Base-by-base conservation (phyloP, 139 green algal genomes). In the Coelastrella sp. region DNA sequence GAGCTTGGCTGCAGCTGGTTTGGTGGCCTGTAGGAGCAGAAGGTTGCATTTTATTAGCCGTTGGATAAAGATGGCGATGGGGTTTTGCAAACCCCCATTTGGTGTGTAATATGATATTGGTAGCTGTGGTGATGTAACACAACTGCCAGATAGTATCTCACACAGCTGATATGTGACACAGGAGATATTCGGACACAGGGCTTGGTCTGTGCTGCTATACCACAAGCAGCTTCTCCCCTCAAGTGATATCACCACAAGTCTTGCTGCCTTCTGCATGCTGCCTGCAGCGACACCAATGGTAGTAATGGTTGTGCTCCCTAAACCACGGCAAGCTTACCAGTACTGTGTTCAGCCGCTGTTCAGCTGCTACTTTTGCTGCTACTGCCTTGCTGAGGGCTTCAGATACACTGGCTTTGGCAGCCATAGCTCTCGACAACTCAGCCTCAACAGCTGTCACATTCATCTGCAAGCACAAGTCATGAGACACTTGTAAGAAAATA, bases 1-100 rank as follows among this genome's bases (percentile, higher is more conserved):
- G 66, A 80, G 54, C 54, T 88, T 80, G 54, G 83, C 83, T 56
- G 83, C 83, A 20, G 80, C 66, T 57, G 83, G 83, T 61, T 88
- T 80, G 66, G 83, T 73, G 14, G 66, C 54, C 83, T 88, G 82
- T 60, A 87, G 57, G 61, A 86, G 20, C 7, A n/a, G n/a, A n/a
- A n/a, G n/a, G n/a, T n/a, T n/a, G n/a, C n/a, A n/a, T n/a, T n/a
- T n/a, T n/a, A n/a, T n/a, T n/a, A n/a, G n/a, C n/a, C n/a, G n/a
- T n/a, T n/a, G n/a, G n/a, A n/a, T n/a, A n/a, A n/a, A n/a, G n/a
- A n/a, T n/a, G n/a, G n/a, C n/a, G n/a, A n/a, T n/a, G n/a, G n/a
- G n/a, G n/a, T n/a, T n/a, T n/a, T n/a, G n/a, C n/a, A n/a, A n/a
- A n/a, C n/a, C n/a, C n/a, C n/a, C n/a, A n/a, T n/a, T n/a, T n/a